Base-by-base conservation (phyloP, 2,329 filamentous ascomycete species). In the Colletotrichum horii region DNA sequence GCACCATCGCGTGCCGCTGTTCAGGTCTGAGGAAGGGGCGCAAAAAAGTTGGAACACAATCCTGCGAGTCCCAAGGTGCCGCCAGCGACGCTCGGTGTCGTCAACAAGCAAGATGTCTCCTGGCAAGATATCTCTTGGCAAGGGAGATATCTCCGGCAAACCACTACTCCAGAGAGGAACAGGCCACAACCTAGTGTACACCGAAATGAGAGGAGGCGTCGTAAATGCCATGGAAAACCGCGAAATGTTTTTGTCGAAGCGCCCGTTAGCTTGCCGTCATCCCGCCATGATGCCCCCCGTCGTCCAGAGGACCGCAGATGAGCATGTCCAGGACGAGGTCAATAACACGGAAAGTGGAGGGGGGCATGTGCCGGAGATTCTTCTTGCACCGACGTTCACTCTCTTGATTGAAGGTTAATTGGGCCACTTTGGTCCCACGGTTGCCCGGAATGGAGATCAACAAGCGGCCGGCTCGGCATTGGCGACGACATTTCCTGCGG, bases 191-290 rank as follows among this genome's bases (percentile, higher is more conserved):
- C 69, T 24, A 48, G 69, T 43, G 6, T 7, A 34, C 22, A 36
- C 8, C 36, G 52, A 75, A 73, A 75, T 75, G 69, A 75, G 69
- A 38, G 69, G 43, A 64, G 52, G 73, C 66, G 62, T 55, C 62
- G 73, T 67, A 64, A 72, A 75, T 75, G 73, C 73, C 69, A 48
- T 71, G 30, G 16, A 28, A 62, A 11, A 30, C 15, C 43, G 43
- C 43, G 38, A 56, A n/a, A 34, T 70, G 58, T 64, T 65, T 22
- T 24, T 55, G 28, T 65, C 22, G 60, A 64, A 65, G 68, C 68
- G 68, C 58, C 58, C 68, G 58, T 70, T 52, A 36, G 24, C 36
- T 30, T 70, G 66, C 66, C 71, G 71, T 38, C 34, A 38, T 26
- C 67, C 67, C 56, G 56, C 14, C 43, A 52, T 22, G n/a, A 52